These are phyloP conservation scores for Brasilioporus rufonigricans DNA, from an alignment of 768 basidiomycete genomes.

Conservation along the genomic window DNA sequence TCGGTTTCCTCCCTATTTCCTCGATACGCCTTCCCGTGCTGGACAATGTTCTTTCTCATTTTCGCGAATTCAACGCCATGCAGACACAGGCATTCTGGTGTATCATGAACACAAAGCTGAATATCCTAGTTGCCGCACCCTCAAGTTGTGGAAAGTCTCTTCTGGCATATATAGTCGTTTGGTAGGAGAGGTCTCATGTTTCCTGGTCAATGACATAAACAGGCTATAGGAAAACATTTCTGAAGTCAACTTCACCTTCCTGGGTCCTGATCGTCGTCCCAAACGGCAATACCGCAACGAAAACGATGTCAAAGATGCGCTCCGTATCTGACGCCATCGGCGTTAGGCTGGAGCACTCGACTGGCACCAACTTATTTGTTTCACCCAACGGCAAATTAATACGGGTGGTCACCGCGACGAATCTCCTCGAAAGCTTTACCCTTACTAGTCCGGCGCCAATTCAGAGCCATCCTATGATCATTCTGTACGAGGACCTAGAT, in stretches of 20 bases:
- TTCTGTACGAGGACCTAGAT: conserved; percentile 85
- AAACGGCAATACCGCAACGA: conserved; percentile 51
- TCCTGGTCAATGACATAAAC: conserved; percentile 13
- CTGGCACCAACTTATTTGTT: conserved; percentile 32
- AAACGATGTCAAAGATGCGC: conserved; percentile 54
- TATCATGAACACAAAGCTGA: conserved; percentile 59
- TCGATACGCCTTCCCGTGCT: conserved; percentile 46
- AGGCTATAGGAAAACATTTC: conserved; percentile 51
- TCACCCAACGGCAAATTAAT: conserved; percentile 44
- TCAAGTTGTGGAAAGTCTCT: conserved; percentile 79
- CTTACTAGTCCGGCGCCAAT: conserved; percentile 24
- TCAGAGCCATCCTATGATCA: conserved; percentile 50
- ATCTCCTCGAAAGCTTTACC: conserved; percentile 46
- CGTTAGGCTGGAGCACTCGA: conserved; percentile 38
- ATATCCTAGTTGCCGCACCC: conserved; percentile 76
- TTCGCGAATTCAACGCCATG: conserved; percentile 72
- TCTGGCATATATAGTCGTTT: conserved; percentile 64
- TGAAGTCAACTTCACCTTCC: conserved; percentile 38
- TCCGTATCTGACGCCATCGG: conserved; percentile 35
- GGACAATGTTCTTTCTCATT: conserved; percentile 41
- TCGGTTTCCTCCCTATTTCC: conserved; percentile 70
- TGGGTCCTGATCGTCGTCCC: conserved; percentile 69
- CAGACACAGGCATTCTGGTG: conserved; percentile 93
- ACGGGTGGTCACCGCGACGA: conserved; percentile 53
- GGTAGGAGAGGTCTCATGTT: conserved; percentile 48